Evolutionary conservation across 352 stramenopile species (phyloP).

Genomic region (Pythium biforme): DNA sequence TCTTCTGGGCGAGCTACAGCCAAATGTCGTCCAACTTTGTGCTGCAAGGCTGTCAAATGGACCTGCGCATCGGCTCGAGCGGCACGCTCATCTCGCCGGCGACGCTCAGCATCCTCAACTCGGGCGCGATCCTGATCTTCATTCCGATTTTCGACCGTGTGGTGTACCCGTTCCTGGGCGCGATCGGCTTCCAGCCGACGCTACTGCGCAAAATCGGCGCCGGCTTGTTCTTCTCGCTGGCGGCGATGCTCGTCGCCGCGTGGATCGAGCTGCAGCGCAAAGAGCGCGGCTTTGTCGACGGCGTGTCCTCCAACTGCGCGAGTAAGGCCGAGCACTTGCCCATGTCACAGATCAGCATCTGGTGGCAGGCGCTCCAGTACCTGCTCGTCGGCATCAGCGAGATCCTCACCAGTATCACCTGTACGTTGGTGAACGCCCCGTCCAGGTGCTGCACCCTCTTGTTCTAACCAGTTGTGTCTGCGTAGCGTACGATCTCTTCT

Average conservation of each 20-base stretch:
- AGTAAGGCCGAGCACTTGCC: conserved; percentile 52
- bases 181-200: conserved; percentile 67
- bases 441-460: background rate
- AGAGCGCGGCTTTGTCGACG: conserved; percentile 38
- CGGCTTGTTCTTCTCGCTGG: conserved; percentile 77
- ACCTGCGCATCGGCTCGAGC: conserved; percentile 61
- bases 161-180: conserved; percentile 75
- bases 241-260: conserved; percentile 69
- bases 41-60: conserved; percentile 90
- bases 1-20: conserved; percentile 85
- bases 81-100: conserved; percentile 75
- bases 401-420: conserved; percentile 90
- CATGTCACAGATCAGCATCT: conserved; percentile 84
- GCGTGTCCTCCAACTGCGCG: conserved; percentile 72
- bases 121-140: conserved; percentile 86
- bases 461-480: background rate
- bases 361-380: conserved; percentile 90
- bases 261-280: conserved; percentile 80
- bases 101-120: conserved; percentile 88
- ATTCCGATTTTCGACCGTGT: conserved; percentile 87
- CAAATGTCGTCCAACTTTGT: conserved; percentile 87
- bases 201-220: conserved; percentile 87
- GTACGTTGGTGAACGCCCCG: conserved; percentile 31
- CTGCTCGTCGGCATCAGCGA: conserved; percentile 87
- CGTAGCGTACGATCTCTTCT: conserved; percentile 88